Conservation (phyloP, 169 alveolate genomes). For the Plasmodium reichenowi region DNA sequence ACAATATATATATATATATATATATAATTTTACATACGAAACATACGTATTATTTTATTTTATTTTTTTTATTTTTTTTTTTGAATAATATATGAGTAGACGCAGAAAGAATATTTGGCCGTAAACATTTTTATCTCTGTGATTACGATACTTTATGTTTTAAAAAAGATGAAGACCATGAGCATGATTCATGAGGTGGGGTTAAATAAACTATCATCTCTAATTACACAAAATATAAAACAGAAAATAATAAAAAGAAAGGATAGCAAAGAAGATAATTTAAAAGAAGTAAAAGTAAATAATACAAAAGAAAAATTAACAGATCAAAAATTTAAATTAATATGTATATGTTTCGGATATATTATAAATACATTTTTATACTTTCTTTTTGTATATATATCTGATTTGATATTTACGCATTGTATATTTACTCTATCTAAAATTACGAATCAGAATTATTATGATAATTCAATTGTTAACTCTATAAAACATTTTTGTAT, state of each 20-base stretch:
- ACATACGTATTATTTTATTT: too few species aligned
- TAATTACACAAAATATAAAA: conserved; percentile 19
- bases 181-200: not conserved
- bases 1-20: too few species aligned
- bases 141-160: too few species aligned
- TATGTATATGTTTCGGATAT: conserved; percentile 12
- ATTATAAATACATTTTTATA: conserved; percentile 37
- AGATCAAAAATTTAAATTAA: conserved; percentile 4
- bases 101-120: too few species aligned
- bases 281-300: conserved; percentile 13
- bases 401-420: not conserved
- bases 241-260: conserved; percentile 21
- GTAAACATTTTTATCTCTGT: too few species aligned
- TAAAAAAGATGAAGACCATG: conserved; percentile 4
- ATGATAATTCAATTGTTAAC: not conserved
- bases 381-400: conserved; percentile 3
- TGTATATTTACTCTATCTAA: conserved; percentile 3
- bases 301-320: not conserved
- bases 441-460: conserved; percentile 9
- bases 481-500: conserved; percentile 1
- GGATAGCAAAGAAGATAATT: conserved; percentile 4
- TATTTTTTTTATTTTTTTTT: too few species aligned
- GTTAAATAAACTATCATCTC: not conserved
- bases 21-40: too few species aligned
- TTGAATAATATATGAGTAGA: too few species aligned